Conservation (phyloP, 2,329 filamentous ascomycete species). For the Penicillium freii region DNA sequence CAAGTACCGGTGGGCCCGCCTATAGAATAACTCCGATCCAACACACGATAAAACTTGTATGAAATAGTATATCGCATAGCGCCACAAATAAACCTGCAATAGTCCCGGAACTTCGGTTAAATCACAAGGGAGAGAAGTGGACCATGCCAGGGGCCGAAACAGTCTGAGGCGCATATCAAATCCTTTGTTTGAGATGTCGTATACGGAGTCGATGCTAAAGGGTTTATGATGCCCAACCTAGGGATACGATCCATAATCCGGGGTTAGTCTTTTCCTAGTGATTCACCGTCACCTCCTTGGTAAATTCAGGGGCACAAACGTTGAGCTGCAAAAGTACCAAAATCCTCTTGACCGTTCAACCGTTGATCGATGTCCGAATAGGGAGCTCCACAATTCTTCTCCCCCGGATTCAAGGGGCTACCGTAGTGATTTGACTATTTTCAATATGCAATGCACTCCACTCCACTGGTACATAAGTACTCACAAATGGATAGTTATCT, state of each 20-base stretch:
- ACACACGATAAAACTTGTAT: neutral
- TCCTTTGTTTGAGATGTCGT: slow-evolving; percentile 2
- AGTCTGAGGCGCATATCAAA: slow-evolving; percentile 6
- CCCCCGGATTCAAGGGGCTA: slow-evolving; percentile 22
- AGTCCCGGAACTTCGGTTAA: neutral
- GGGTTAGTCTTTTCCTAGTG: neutral
- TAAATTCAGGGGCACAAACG: slow-evolving; percentile 5
- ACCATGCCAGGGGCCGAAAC: slow-evolving; percentile 8
- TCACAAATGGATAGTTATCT: neutral
- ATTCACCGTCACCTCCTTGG: neutral
- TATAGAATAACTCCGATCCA: neutral
- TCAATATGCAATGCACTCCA: slow-evolving; percentile 11
- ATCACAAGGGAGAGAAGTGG: neutral
- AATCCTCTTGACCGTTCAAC: neutral
- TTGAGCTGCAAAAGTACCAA: slow-evolving; percentile 8
- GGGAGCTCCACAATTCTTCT: slow-evolving; percentile 10
- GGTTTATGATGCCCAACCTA: neutral
- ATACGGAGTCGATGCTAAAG: neutral
- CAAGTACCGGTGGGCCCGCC: neutral
- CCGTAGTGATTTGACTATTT: slow-evolving; percentile 7
- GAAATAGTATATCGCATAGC: neutral
- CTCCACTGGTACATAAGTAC: neutral
- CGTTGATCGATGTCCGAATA: slow-evolving; percentile 8
- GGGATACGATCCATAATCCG: slow-evolving; percentile 1
- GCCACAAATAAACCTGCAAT: neutral